Evolutionary conservation across 352 stramenopile genomes (phyloP).

Genomic region (Phytophthora cactorum): DNA sequence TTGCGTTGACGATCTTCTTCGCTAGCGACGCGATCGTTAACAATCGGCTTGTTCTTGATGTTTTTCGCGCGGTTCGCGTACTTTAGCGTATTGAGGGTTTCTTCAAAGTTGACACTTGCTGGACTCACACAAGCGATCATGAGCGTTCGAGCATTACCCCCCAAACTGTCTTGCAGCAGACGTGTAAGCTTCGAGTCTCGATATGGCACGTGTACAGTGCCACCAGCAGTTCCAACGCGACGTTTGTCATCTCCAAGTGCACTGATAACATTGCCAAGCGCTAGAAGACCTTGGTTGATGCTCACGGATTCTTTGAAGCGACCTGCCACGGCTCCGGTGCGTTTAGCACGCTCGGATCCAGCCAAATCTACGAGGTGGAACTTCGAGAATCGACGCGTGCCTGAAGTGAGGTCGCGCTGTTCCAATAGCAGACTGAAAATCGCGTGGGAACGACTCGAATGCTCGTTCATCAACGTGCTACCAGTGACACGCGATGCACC

Average conservation of each 20-base stretch:
- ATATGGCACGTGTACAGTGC: slow-evolving; percentile 84
- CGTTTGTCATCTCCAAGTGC: slow-evolving; percentile 92
- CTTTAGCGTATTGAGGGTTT: slow-evolving; percentile 98
- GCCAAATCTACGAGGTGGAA: slow-evolving; percentile 97
- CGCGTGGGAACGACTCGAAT: slow-evolving; percentile 90
- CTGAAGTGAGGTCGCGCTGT: slow-evolving; percentile 52
- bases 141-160: slow-evolving; percentile 90
- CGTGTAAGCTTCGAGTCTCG: slow-evolving; percentile 92
- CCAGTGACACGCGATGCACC: slow-evolving; percentile 81
- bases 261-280: slow-evolving; percentile 96
- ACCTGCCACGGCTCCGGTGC: slow-evolving; percentile 87
- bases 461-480: slow-evolving; percentile 92
- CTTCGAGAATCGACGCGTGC: slow-evolving; percentile 79
- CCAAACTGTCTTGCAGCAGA: slow-evolving; percentile 87
- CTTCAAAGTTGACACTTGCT: slow-evolving; percentile 87
- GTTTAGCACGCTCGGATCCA: slow-evolving; percentile 94
- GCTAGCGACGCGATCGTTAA: slow-evolving; percentile 88
- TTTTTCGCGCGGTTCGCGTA: slow-evolving; percentile 99
- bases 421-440: slow-evolving; percentile 92
- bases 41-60: slow-evolving; percentile 98
- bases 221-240: slow-evolving; percentile 38
- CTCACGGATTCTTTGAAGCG: slow-evolving; percentile 95
- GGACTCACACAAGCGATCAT: slow-evolving; percentile 92
- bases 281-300: slow-evolving; percentile 96
- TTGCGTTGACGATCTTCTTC: slow-evolving; percentile 58